phyloP scores from a whole-genome alignment of 805 yeast species.

The Ogataea henricii region DNA sequence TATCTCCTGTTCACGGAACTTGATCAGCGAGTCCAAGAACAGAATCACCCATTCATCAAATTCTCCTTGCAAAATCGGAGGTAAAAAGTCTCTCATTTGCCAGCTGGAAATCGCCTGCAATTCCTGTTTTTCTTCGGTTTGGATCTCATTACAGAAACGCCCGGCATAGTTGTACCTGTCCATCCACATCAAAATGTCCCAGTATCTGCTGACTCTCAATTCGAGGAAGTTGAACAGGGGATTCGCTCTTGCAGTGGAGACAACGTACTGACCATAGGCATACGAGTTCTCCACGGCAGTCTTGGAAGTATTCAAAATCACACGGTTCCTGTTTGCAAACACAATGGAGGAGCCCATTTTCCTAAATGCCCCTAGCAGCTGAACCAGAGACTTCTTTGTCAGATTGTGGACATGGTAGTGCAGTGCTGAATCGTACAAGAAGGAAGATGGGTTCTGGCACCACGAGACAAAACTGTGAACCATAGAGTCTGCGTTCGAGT shows the following conservation, averaged over 20 bases:
- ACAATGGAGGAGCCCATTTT: conserved; percentile 78
- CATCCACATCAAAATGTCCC: conserved; percentile 97
- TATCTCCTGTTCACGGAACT: conserved; percentile 46
- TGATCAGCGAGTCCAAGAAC: conserved; percentile 68
- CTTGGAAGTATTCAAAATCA: conserved; percentile 74
- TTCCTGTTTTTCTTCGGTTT: conserved; percentile 45
- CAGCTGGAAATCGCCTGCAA: conserved; percentile 61
- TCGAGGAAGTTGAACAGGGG: conserved; percentile 85
- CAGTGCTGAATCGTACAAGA: conserved; percentile 72
- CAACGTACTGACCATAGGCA: conserved; percentile 84
- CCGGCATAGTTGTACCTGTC: conserved; percentile 90
- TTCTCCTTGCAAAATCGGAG: conserved; percentile 73
- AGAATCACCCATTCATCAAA: conserved; percentile 85
- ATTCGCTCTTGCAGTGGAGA: conserved; percentile 74
- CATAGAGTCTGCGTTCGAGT: conserved; percentile 76
- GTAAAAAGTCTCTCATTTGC: conserved; percentile 78
- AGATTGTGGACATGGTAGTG: conserved; percentile 87
- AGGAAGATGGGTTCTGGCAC: conserved; percentile 78
- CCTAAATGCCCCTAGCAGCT: conserved; percentile 75
- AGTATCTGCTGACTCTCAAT: conserved; percentile 68
- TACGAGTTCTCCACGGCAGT: conserved; percentile 81
- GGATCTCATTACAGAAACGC: conserved; percentile 48
- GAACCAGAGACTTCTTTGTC: conserved; percentile 78
- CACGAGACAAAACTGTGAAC: conserved; percentile 80
- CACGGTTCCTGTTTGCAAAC: conserved; percentile 75